Evolutionary conservation across 306 rosid species (phyloP).

Genomic region (Cucurbita argyrosperma): DNA sequence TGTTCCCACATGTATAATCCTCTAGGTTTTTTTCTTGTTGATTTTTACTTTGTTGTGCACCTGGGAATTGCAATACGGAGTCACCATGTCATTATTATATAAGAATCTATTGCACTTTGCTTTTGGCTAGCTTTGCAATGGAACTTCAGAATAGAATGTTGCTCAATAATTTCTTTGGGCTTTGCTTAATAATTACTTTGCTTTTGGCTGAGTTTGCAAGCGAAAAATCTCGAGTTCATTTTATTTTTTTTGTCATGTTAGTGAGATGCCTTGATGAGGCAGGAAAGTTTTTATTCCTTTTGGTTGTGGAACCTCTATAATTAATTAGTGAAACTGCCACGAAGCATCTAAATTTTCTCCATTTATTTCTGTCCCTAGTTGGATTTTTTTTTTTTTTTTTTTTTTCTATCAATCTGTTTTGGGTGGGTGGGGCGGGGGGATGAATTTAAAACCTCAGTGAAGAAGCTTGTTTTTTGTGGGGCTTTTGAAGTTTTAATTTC

Average conservation of each 20-base stretch:
- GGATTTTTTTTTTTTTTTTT: not conserved
- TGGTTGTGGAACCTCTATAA: not conserved
- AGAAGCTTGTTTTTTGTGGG: too few species aligned
- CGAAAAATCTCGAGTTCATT: not conserved
- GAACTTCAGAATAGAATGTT: not conserved
- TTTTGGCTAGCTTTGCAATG: not conserved
- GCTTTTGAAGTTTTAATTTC: not conserved
- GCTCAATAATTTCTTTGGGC: not conserved
- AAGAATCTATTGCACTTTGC: not conserved
- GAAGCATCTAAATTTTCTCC: not conserved
- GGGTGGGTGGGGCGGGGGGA: not conserved
- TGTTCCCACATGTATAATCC: not conserved
- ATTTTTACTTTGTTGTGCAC: not conserved
- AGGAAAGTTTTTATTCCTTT: not conserved
- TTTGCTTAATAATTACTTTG: not conserved
- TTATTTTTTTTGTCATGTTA: not conserved
- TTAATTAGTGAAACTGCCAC: not conserved
- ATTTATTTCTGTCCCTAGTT: not conserved
- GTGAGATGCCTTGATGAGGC: not conserved
- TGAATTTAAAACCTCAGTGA: not conserved
- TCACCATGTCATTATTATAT: not conserved
- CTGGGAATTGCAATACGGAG: not conserved
- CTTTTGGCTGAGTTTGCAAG: not conserved
- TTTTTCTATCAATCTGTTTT: not conserved
- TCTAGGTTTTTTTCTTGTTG: not conserved